Evolutionary conservation across 2,329 filamentous ascomycete genomes (phyloP), one percentile per base, ranked within the genome.

Genomic region (Davidsoniella virescens): DNA sequence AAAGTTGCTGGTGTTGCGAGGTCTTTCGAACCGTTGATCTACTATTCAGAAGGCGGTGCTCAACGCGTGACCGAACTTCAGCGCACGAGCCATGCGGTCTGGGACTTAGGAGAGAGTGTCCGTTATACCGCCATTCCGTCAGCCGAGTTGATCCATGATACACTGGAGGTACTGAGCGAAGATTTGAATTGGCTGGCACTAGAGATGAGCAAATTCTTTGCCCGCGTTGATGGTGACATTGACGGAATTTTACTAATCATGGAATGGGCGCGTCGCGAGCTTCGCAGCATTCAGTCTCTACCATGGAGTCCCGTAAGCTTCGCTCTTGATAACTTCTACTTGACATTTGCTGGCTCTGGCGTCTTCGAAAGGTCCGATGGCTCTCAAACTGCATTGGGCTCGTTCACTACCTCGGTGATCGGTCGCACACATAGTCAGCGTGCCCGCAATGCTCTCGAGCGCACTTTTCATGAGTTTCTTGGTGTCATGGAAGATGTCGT

Each of bases 211-310:
- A 81, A 82, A 59, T 95, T 96, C 69, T 94, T 95, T 63, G 84
- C 87, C 47, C 86, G 88, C 56, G 87, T 96, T 10, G 87, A 95
- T 59, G 85, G 87, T 23, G 90, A 95, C 60, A 84, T 96, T 58
- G 90, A 95, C 62, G 82, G 75, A 54, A 94, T 95, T 57, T 73
- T 96, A 36, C 82, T 92, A 54, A 87, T 93, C 47, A 95, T 96
- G 87, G 87, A 94, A 61, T 95, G 90, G 90, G 85, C 87, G 12
- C 83, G 83, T 60, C 80, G 87, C 56, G 87, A 95, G 63, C 76
- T 96, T 12, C 72, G 79, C 7, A 79, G 80, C 43, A 68, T 92
- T 51, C 75, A 78, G 54, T 70, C 71, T 18, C 67, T 74, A 17
- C 76, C 79, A 5, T 73, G 78, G 33, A 65, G 63, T 4, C 62